Percentiles rank a stretch among this genome's conserved stretches.
Evolutionary conservation across 345 rosid species (phyloP).

Genomic region (Euphorbia pulcherrima): DNA sequence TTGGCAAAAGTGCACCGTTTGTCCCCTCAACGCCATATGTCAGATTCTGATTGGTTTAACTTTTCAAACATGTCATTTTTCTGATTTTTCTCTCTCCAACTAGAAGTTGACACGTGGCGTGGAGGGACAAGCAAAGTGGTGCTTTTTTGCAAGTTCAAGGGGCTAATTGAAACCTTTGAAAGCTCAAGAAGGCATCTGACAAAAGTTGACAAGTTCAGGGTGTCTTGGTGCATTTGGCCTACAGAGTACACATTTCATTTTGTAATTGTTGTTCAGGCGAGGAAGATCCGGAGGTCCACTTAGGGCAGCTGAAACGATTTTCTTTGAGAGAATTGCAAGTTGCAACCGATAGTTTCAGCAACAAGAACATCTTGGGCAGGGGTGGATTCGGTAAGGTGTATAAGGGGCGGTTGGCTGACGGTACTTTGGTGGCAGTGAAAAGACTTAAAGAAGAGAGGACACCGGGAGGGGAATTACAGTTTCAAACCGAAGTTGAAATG

Average conservation of each 20-base stretch:
- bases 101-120: too few species aligned
- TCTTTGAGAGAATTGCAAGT: constrained; percentile 32
- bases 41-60: too few species aligned
- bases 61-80: too few species aligned
- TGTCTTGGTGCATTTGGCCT: too few species aligned
- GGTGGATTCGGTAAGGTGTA: constrained; percentile 38
- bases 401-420: constrained; percentile 35
- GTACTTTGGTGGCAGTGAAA: constrained; percentile 37
- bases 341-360: constrained; percentile 35
- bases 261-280: constrained; percentile 17
- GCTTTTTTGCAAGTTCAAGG: too few species aligned
- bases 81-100: too few species aligned
- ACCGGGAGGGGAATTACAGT: constrained; percentile 35
- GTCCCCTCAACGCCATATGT: too few species aligned
- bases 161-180: too few species aligned
- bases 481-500: constrained; percentile 37
- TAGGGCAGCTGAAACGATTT: constrained; percentile 33
- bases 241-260: background rate
- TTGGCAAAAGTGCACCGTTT: too few species aligned
- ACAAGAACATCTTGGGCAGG: constrained; percentile 34
- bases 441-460: constrained; percentile 38
- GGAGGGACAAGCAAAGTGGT: too few species aligned
- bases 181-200: too few species aligned
- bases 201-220: too few species aligned
- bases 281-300: constrained; percentile 34